phyloP scores from a whole-genome alignment of 2,329 filamentous ascomycete genomes.

The Botrytis tulipae region DNA sequence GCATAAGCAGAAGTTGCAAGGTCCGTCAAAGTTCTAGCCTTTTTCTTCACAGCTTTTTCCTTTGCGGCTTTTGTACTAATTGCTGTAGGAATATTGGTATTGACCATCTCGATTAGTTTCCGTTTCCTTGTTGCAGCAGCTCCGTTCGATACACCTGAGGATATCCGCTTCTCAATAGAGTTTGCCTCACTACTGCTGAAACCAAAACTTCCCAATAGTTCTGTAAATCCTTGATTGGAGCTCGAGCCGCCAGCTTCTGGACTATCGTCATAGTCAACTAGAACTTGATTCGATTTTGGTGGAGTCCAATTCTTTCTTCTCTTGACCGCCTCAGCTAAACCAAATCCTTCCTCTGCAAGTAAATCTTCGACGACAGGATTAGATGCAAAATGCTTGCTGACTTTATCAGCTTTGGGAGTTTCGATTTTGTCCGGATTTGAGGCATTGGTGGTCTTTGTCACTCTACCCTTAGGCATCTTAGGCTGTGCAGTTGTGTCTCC shows the following conservation, averaged over 20 bases:
- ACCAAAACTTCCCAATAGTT: constrained; percentile 43
- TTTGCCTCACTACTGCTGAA: constrained; percentile 37
- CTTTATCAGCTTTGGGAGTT: constrained; percentile 23
- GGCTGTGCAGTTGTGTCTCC: constrained; percentile 35
- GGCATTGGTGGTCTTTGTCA: constrained; percentile 38
- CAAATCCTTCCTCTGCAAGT: constrained; percentile 24
- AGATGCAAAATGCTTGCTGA: constrained; percentile 19
- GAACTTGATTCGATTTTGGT: constrained; percentile 44
- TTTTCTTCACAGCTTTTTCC: constrained; percentile 53
- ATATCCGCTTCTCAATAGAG: constrained; percentile 20
- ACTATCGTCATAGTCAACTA: background rate
- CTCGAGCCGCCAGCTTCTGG: constrained; percentile 6
- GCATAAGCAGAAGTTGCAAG: constrained; percentile 70
- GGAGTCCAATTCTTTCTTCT: constrained; percentile 69
- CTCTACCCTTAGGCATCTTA: constrained; percentile 38
- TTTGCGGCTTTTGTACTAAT: background rate
- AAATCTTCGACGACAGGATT: background rate
- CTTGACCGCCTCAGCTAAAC: constrained; percentile 46
- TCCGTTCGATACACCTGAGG: constrained; percentile 1
- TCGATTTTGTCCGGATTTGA: constrained; percentile 25
- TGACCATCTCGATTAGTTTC: constrained; percentile 54
- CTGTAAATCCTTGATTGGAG: constrained; percentile 35
- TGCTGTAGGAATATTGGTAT: constrained; percentile 35
- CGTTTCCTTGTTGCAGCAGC: constrained; percentile 48
- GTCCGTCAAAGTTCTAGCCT: constrained; percentile 73